Base-by-base conservation (phyloP, 495 filamentous ascomycete genomes). In the Chaetomium fimeti region DNA sequence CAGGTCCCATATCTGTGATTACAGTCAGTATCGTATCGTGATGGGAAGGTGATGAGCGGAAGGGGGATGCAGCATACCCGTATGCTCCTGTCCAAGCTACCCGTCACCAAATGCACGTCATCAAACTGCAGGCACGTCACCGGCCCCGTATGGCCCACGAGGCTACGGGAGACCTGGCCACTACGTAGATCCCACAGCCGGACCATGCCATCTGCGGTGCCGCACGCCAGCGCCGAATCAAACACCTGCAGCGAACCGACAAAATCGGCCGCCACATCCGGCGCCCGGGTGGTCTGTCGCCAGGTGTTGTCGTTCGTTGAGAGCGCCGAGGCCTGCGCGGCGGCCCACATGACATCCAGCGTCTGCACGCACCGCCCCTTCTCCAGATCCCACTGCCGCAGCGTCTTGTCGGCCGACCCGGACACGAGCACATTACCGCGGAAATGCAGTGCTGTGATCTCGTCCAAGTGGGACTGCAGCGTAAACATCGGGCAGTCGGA, bases 171-270 rank as follows among this genome's bases (percentile, higher is more conserved):
- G 20, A 99, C 94, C 75, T 97, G 93, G 3, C 94, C 94, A 75
- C 91, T 96, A 60, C 94, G 82, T 69, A 99, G 81, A 87, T 99
- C 94, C 94, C 94, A 99, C 18, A 99, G 78, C 51, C 94, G 84
- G 38, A 99, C 92, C 91, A 98, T 96, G 25, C 94, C 95, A 72
- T 99, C 94, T 1, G 94, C 94, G 15, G 94, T 99, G 63, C 94
- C 94, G 70, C 95, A 98, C n/a, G 94, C 94, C 62, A 99, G 81
- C 9, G 94, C 94, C 18, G 94, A 92, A 77, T 98, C 94, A 73
- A 98, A 99, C 64, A 94, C 94, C 75, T 99, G 94, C 53, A 99
- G 71, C 1, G 94, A 89, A 40, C 94, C 94, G 25, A 99, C 92
- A 75, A 99, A 99, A 68, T 96, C 91, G 2, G 92, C 91, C 20